These are phyloP conservation scores for Ettlia oleoabundans DNA, from an alignment of 139 green algal species.

Conservation along the genomic window DNA sequence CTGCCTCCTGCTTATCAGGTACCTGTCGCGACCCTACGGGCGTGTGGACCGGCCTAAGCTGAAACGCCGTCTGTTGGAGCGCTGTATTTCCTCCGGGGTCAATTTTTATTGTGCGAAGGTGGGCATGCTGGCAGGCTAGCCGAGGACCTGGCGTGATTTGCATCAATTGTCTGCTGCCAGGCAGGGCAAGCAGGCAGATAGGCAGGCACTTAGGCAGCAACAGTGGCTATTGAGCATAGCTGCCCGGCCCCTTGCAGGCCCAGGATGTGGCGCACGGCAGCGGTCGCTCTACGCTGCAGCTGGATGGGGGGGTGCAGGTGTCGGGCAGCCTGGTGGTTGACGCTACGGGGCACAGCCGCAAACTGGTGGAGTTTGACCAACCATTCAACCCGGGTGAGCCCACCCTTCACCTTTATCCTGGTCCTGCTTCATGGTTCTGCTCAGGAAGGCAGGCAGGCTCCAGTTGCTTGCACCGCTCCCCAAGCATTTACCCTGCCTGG, in stretches of 20 bases:
- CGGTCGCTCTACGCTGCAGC: constrained; percentile 64
- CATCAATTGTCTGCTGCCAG: neutral
- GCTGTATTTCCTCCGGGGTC: constrained; percentile 59
- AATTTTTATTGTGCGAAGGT: constrained; percentile 23
- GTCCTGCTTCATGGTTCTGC: no score
- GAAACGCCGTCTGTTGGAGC: constrained; percentile 87
- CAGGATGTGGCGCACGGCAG: constrained; percentile 67
- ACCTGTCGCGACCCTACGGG: constrained; percentile 87
- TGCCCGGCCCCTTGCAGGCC: neutral
- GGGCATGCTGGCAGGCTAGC: neutral
- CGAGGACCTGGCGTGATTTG: no score
- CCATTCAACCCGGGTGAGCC: constrained; percentile 88
- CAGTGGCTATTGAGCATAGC: no score
- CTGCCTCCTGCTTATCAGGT: no score
- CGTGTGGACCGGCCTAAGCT: constrained; percentile 91
- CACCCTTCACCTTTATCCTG: no score
- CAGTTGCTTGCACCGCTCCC: no score
- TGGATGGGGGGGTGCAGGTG: constrained; percentile 57
- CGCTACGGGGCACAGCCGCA: constrained; percentile 88
- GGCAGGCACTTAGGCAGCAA: neutral
- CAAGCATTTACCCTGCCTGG: no score
- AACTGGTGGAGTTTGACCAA: constrained; percentile 89
- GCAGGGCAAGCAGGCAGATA: neutral
- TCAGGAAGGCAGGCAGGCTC: no score
- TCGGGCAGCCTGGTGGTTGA: constrained; percentile 82